Evolutionary conservation across 768 basidiomycete species (phyloP).

Genomic region (Pulveroboletus frians): DNA sequence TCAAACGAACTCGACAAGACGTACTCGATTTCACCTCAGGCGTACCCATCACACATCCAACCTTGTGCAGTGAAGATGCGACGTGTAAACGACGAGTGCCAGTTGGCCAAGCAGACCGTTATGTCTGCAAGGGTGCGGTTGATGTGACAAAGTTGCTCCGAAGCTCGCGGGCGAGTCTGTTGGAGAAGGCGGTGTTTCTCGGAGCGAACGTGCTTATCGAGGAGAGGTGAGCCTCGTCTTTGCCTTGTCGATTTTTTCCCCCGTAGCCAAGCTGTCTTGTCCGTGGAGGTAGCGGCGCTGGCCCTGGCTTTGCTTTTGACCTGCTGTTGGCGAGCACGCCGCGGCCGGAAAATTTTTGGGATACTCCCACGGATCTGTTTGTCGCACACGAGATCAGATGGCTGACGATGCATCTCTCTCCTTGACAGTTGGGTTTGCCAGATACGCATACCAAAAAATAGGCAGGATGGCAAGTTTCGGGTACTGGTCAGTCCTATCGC

Average conservation of each 20-base stretch:
- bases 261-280: not conserved
- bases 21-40: slow-evolving; percentile 37
- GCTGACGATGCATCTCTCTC: slow-evolving; percentile 1
- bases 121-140: slow-evolving; percentile 58
- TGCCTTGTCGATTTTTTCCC: not conserved
- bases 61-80: slow-evolving; percentile 25
- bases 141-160: slow-evolving; percentile 54
- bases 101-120: slow-evolving; percentile 39
- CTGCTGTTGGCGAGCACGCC: not conserved
- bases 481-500: slow-evolving; percentile 44
- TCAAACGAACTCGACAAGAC: slow-evolving; percentile 39
- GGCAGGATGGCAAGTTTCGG: slow-evolving; percentile 48
- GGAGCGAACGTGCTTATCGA: slow-evolving; percentile 63
- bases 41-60: slow-evolving; percentile 34
- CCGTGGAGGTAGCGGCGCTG: not conserved
- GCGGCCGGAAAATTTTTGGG: not conserved
- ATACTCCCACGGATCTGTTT: not conserved
- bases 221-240: slow-evolving; percentile 54
- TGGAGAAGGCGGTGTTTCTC: slow-evolving; percentile 43
- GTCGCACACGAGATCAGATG: not conserved
- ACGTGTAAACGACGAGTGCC: slow-evolving; percentile 29
- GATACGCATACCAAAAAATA: slow-evolving; percentile 50
- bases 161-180: slow-evolving; percentile 45
- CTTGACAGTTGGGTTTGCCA: slow-evolving; percentile 56
- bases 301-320: not conserved